Conservation (phyloP, 805 yeast species). For the Vanderwaltozyma polyspora region DNA sequence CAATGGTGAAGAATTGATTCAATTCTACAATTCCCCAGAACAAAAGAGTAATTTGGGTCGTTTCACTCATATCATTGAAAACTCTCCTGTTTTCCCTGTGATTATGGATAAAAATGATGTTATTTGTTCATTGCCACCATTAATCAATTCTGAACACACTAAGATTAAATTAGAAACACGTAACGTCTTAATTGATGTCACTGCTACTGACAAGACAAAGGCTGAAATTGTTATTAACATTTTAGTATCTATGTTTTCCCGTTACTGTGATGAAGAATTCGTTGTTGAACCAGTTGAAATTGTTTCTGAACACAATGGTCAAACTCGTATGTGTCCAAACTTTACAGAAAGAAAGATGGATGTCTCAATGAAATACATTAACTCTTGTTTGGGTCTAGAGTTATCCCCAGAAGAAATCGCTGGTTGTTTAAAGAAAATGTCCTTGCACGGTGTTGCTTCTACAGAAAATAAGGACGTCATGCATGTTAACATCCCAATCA, state of each 20-base stretch:
- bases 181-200: constrained; percentile 84
- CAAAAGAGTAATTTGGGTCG: constrained; percentile 83
- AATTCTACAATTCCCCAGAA: constrained; percentile 57
- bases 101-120: constrained; percentile 65
- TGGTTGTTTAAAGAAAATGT: constrained; percentile 66
- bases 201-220: constrained; percentile 93
- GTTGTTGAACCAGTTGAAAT: constrained; percentile 84
- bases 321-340: constrained; percentile 68
- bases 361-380: constrained; percentile 76
- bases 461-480: constrained; percentile 31
- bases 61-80: constrained; percentile 76
- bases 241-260: constrained; percentile 90
- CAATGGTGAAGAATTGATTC: constrained; percentile 72
- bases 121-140: constrained; percentile 92
- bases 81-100: constrained; percentile 84
- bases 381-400: constrained; percentile 82
- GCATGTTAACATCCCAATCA: constrained; percentile 72
- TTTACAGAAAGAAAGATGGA: constrained; percentile 53
- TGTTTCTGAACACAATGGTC: constrained; percentile 67
- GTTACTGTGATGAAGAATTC: constrained; percentile 72
- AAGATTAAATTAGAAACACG: constrained; percentile 77
- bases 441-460: constrained; percentile 53
- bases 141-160: constrained; percentile 84
- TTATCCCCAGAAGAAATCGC: constrained; percentile 58
- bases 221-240: constrained; percentile 87